These are phyloP conservation scores for Sporothrix pallida DNA, from an alignment of 2,329 filamentous ascomycete species.

Conservation along the genomic window DNA sequence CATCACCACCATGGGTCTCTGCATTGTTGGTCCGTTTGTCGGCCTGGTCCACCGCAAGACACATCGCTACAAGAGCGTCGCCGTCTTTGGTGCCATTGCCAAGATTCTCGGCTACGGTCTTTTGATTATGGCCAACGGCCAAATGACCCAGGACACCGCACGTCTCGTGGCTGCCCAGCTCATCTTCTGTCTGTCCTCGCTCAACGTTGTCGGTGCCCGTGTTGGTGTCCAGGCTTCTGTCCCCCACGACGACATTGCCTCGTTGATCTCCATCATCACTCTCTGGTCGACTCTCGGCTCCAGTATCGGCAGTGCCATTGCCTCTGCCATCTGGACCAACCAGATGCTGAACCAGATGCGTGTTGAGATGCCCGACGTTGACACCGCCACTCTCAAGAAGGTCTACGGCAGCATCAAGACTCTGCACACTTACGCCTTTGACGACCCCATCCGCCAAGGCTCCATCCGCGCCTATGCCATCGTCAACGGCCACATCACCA, in stretches of 20 bases:
- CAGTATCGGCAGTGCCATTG: constrained; percentile 57
- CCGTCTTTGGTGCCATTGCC: constrained; percentile 59
- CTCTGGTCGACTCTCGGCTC: constrained; percentile 37
- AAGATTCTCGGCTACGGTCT: constrained; percentile 61
- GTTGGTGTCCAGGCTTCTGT: constrained; percentile 59
- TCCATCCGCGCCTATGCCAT: constrained; percentile 64
- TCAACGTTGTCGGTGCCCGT: constrained; percentile 59
- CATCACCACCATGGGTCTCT: constrained; percentile 67
- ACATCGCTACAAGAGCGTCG: constrained; percentile 65
- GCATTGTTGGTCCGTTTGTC: constrained; percentile 64
- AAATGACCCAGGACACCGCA: constrained; percentile 54
- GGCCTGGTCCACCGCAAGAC: constrained; percentile 67
- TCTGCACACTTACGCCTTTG: constrained; percentile 59
- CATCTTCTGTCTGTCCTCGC: constrained; percentile 58
- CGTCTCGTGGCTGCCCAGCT: constrained; percentile 58
- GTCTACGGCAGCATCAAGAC: constrained; percentile 59
- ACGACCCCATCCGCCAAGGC: constrained; percentile 60
- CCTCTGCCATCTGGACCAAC: constrained; percentile 56
- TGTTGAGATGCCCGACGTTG: constrained; percentile 55
- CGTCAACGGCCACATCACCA: constrained; percentile 43
- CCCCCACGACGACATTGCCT: constrained; percentile 58
- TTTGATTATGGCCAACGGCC: constrained; percentile 50
- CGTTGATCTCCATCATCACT: constrained; percentile 57
- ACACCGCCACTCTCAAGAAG: constrained; percentile 48
- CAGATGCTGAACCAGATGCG: constrained; percentile 54